Conservation (phyloP, 2,329 filamentous ascomycete genomes). For the Xylaria sp. region DNA sequence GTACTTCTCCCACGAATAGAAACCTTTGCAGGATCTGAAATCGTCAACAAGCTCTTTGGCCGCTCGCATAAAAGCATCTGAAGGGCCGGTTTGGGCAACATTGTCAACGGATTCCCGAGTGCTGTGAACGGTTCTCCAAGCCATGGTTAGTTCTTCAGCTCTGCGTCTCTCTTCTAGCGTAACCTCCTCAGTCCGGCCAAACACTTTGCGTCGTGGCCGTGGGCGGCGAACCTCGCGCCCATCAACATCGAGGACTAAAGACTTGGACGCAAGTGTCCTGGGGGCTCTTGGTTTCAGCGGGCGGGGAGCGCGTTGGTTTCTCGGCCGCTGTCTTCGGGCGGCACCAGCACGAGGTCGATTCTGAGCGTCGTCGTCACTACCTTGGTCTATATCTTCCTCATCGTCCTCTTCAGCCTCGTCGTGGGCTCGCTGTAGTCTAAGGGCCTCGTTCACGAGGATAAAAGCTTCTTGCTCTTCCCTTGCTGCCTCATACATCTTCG, state of each 20-base stretch:
- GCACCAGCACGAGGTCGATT: conserved; percentile 11
- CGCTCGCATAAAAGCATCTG: conserved; percentile 65
- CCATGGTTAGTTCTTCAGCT: conserved; percentile 47
- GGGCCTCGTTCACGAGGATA: conserved; percentile 78
- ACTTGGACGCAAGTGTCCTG: conserved; percentile 42
- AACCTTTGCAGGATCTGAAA: conserved; percentile 70
- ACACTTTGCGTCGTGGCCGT: conserved; percentile 47
- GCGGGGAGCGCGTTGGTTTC: conserved; percentile 37
- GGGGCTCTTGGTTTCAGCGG: conserved; percentile 39
- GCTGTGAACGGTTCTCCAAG: conserved; percentile 54
- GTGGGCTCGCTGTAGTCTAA: conserved; percentile 67
- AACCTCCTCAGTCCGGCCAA: conserved; percentile 46
- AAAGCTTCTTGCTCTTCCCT: conserved; percentile 80
- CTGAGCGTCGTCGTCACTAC: conserved; percentile 30
- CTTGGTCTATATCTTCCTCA: conserved; percentile 44
- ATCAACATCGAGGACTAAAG: conserved; percentile 29
- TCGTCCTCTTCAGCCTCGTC: conserved; percentile 47
- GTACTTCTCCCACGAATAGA: conserved; percentile 75
- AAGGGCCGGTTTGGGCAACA: conserved; percentile 51
- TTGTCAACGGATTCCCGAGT: conserved; percentile 40
- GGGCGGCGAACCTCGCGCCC: conserved; percentile 23
- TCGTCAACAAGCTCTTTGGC: conserved; percentile 70
- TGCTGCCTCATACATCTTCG: conserved; percentile 83
- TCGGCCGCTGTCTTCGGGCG: conserved; percentile 20
- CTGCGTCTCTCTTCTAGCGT: conserved; percentile 47